Base-by-base conservation (phyloP, 2,329 filamentous ascomycete genomes). In the Plenodomus tracheiphilus region DNA sequence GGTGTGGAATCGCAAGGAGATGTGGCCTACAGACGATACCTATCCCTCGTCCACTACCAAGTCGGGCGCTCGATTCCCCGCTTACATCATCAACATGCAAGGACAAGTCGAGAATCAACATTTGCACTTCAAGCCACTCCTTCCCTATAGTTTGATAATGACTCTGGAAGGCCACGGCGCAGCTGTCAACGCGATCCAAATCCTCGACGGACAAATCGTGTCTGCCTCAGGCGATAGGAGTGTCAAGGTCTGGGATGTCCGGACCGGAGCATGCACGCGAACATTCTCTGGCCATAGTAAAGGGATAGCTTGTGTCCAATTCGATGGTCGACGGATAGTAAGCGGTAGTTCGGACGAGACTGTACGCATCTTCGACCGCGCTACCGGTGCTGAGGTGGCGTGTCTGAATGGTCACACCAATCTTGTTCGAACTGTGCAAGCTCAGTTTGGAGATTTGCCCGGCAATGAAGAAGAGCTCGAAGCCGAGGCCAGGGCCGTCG, bases 281-380 rank as follows among this genome's bases (percentile, higher is more conserved):
- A 96, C 89, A 0, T 85, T 96, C 28, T 80, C 89, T 34, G 94
- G 93, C 1, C 94, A 99, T 65, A 85, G 84, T 55, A 99, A 99
- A 70, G 94, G 94, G 25, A 97, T 99, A 62, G 94, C 94, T 2
- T 99, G 94, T 70, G 92, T 99, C 15, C 93, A 99, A 72, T 97
- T 94, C 66, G 94, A 99, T 68, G 91, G 91, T 20, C 85, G 90
- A 42, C 85, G 94, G 17, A 95, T 99, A 54, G 91, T 99, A 43
- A 97, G 91, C 62, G 94, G 94, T 2, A 97, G 92, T 71, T 97
- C 92, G 61, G 94, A 99, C 71, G 91, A 95, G 68, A 92, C 94
- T 35, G 91, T 99, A 25, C 91, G 94, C 59, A 94, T 99, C 17
- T 99, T 96, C 69, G 94, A 97, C 68, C 86, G 88, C 38, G 82